Percentiles rank a stretch among this genome's conserved stretches.
Evolutionary conservation across 1,284 basidiomycete species (phyloP).

Genomic region (Microbotryum lychnidis-dioicae): DNA sequence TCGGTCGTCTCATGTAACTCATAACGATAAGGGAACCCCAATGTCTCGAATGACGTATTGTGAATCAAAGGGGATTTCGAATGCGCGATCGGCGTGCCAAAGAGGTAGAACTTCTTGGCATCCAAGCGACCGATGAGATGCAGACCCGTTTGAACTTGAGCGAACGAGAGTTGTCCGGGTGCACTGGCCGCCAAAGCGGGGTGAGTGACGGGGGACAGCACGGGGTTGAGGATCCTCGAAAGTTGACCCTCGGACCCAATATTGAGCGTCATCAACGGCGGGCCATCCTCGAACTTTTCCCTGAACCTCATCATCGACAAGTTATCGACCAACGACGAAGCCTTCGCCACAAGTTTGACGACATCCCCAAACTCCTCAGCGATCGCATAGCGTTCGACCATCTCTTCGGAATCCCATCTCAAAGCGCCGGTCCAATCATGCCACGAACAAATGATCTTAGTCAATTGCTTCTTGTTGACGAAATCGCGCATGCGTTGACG

Average conservation of each 20-base stretch:
- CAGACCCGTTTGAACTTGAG: slow-evolving; percentile 71
- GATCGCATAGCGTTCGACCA: slow-evolving; percentile 60
- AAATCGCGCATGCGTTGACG: slow-evolving; percentile 57
- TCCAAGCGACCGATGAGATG: slow-evolving; percentile 72
- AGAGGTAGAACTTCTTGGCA: slow-evolving; percentile 66
- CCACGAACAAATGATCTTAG: slow-evolving; percentile 82
- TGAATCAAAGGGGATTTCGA: slow-evolving; percentile 90
- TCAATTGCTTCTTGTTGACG: slow-evolving; percentile 56
- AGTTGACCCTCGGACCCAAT: slow-evolving; percentile 85
- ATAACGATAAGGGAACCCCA: slow-evolving; percentile 79
- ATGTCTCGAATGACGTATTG: slow-evolving; percentile 72
- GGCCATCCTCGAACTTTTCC: slow-evolving; percentile 44
- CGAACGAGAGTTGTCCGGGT: slow-evolving; percentile 84
- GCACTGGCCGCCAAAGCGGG: slow-evolving; percentile 74
- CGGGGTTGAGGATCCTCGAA: slow-evolving; percentile 75
- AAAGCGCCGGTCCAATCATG: slow-evolving; percentile 85
- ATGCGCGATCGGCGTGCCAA: slow-evolving; percentile 79
- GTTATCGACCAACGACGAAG: slow-evolving; percentile 68
- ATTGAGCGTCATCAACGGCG: slow-evolving; percentile 88
- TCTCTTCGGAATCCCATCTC: slow-evolving; percentile 65
- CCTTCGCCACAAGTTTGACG: slow-evolving; percentile 84
- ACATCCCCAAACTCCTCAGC: slow-evolving; percentile 71
- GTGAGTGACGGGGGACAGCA: slow-evolving; percentile 85
- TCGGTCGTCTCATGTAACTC: slow-evolving; percentile 63
- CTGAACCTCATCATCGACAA: slow-evolving; percentile 65